phyloP scores from a whole-genome alignment of 495 filamentous ascomycete genomes.

The Alectoria sarmentosa region DNA sequence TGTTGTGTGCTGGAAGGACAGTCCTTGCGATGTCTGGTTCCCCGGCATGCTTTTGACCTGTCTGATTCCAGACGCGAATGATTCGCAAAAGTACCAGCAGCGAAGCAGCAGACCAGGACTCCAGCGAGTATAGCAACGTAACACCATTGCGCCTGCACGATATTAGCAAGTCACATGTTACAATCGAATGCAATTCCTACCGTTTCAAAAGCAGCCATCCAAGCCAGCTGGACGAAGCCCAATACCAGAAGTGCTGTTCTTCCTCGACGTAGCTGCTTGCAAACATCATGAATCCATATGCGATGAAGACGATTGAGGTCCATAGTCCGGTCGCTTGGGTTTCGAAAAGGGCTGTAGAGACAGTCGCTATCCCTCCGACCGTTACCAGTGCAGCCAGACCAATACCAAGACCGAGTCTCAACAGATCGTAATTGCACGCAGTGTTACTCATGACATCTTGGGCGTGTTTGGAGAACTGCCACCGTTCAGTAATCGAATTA shows the following conservation, averaged over 20 bases:
- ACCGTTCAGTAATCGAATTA: constrained; percentile 24
- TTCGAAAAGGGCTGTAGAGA: constrained; percentile 9
- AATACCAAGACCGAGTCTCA: constrained; percentile 49
- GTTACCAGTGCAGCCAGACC: constrained; percentile 40
- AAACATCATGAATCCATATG: constrained; percentile 88
- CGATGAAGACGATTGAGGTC: constrained; percentile 33
- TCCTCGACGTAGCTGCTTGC: constrained; percentile 97
- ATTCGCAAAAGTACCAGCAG: constrained; percentile 52
- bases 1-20: constrained; percentile 54
- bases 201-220: constrained; percentile 52
- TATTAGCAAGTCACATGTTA: background rate
- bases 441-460: constrained; percentile 75
- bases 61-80: constrained; percentile 84
- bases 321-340: constrained; percentile 2
- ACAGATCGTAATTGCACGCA: constrained; percentile 83
- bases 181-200: constrained; percentile 2
- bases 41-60: constrained; percentile 88
- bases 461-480: constrained; percentile 57
- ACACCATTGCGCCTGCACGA: background rate
- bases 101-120: background rate
- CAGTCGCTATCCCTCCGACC: constrained; percentile 21
- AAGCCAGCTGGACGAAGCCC: constrained; percentile 74
- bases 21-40: constrained; percentile 72
- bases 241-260: constrained; percentile 98
- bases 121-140: background rate